These are phyloP conservation scores for Cladophialophora immunda DNA, from an alignment of 2,329 filamentous ascomycete species.

Conservation along the genomic window DNA sequence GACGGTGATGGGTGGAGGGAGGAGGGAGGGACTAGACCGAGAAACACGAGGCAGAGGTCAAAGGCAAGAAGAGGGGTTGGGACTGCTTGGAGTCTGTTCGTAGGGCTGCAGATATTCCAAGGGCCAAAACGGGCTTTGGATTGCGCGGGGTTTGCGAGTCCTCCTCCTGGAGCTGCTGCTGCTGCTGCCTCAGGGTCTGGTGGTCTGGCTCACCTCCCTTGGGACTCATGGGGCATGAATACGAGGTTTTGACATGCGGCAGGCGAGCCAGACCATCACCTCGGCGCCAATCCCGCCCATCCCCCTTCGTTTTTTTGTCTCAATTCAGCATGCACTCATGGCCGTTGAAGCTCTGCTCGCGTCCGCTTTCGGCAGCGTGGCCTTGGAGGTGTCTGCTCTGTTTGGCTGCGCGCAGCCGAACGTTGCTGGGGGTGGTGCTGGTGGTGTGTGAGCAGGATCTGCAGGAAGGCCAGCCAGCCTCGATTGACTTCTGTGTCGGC, in stretches of 20 bases:
- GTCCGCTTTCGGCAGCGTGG: slow-evolving; percentile 10
- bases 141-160: slow-evolving; percentile 15
- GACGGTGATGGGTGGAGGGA: not conserved
- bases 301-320: not conserved
- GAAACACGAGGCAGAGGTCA: slow-evolving; percentile 12
- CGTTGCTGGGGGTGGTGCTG: not conserved
- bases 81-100: not conserved
- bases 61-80: not conserved
- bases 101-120: slow-evolving; percentile 18
- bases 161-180: too few relatives aligned
- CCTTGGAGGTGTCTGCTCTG: slow-evolving; percentile 6
- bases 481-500: slow-evolving; percentile 18
- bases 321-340: not conserved
- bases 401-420: slow-evolving; percentile 13
- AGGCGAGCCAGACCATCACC: slow-evolving; percentile 1
- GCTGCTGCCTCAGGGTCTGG: not conserved
- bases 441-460: too few relatives aligned
- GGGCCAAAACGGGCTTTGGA: not conserved
- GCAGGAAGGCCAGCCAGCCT: slow-evolving; percentile 21
- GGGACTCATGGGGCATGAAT: too few relatives aligned
- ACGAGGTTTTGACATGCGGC: not conserved
- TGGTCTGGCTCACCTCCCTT: not conserved
- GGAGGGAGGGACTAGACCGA: not conserved
- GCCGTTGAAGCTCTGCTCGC: not conserved
- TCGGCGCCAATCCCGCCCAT: not conserved